Conservation (phyloP, 140 eudicot genomes). For the Artemisia princeps region DNA sequence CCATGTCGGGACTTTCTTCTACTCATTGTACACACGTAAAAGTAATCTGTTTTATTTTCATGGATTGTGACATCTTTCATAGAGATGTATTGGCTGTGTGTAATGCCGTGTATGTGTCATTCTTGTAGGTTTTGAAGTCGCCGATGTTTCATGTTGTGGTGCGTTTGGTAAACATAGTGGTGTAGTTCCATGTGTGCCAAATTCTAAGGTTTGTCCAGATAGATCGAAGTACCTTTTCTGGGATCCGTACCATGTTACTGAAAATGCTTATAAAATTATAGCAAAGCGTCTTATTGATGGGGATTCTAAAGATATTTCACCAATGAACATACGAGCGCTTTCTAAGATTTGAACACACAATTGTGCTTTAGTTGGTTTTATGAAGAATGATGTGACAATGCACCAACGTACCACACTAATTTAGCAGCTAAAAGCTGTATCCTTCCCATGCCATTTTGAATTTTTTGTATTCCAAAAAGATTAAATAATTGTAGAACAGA, state of each 20-base stretch:
- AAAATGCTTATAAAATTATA: constrained; percentile 13
- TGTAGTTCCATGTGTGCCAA: constrained; percentile 24
- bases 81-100: too few relatives aligned
- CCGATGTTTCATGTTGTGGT: constrained; percentile 20
- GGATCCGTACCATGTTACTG: constrained; percentile 29
- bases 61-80: not conserved
- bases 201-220: constrained; percentile 21
- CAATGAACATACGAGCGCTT: not conserved
- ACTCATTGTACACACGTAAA: not conserved
- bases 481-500: too few relatives aligned
- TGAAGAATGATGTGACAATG: not conserved
- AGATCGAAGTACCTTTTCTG: constrained; percentile 32
- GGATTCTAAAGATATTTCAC: not conserved
- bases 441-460: too few relatives aligned
- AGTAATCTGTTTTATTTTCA: not conserved
- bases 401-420: too few relatives aligned
- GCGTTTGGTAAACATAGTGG: constrained; percentile 24
- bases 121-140: constrained; percentile 14
- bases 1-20: not conserved
- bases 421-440: too few relatives aligned
- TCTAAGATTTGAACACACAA: not conserved
- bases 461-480: too few relatives aligned
- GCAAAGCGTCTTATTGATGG: constrained; percentile 28
- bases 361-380: not conserved
- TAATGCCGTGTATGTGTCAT: not conserved